Base-by-base conservation (phyloP, 2,329 filamentous ascomycete species). In the Pseudogymnoascus verrucosus region DNA sequence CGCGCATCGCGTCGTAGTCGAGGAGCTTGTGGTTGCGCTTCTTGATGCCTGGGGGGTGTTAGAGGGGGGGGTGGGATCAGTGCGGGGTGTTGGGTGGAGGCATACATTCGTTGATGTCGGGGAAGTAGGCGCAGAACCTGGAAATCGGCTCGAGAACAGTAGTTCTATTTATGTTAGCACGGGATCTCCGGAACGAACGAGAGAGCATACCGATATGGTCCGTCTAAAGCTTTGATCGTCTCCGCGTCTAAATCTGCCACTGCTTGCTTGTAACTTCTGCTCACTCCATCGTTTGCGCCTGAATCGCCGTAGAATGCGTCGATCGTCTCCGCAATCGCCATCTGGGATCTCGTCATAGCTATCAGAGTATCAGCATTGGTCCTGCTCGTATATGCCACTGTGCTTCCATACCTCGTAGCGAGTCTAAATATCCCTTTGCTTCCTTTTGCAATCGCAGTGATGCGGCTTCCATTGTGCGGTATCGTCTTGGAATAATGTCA, bases 281-380 rank as follows among this genome's bases (percentile, higher is more conserved):
- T 96, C 65, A 99, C 95, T 63, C 95, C 95, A 75, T 99, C 96
- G 72, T 88, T 91, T 61, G 95, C 92, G 61, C 96, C 96, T 1
- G 93, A 89, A 74, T 99, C 95, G 63, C 95, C 95, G 78, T 99
- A 99, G 77, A 99, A 99, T 42, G 95, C 95, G 78, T 99, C 95
- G 77, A 99, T 99, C 19, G 95, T 99, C 77, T 99, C 95, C 68
- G 95, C 95, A 76, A 99, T 98, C 74, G 93, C 89, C 93, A 99
- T 98, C 78, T 99, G 95, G 62, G 93, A 97, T 62, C 95, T 93
- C 14, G 95, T 99, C 95, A 99, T 99, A 69, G 95, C 93, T 92
- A 69, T 31, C 23, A 7, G 12, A 62, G 28, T 8, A 11, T 64
- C 70, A 47, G 60, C 5, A n/a, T n/a, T 21, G 40, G 62, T 34